These are phyloP conservation scores for Trifolium repens DNA, from an alignment of 306 rosid species.

Conservation along the genomic window DNA sequence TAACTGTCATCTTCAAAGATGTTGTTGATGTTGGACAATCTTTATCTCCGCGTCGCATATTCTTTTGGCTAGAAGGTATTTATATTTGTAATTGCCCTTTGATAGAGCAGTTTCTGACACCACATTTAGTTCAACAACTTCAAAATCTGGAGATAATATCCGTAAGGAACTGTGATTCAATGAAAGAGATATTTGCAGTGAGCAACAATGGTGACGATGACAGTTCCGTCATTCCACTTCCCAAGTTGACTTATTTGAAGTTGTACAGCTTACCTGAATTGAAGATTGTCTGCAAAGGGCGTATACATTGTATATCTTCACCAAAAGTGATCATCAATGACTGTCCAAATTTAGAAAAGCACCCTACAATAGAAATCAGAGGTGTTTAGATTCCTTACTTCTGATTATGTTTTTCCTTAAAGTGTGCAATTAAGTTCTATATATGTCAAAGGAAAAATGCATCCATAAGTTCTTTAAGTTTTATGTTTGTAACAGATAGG, in stretches of 20 bases:
- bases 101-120: conserved; percentile 30
- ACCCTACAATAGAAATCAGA: background rate
- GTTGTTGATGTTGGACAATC: background rate
- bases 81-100: background rate
- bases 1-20: background rate
- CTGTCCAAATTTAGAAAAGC: background rate
- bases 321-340: background rate
- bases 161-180: fast-evolving
- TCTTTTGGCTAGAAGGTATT: conserved; percentile 25
- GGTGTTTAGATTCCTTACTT: too few species aligned
- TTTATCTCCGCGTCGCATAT: background rate
- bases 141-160: background rate
- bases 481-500: too few species aligned
- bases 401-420: too few species aligned
- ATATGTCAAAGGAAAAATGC: too few species aligned
- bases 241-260: background rate
- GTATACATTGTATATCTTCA: background rate
- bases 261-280: background rate
- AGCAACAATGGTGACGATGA: background rate
- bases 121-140: background rate
- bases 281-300: conserved; percentile 6
- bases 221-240: background rate
- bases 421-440: too few species aligned
- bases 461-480: too few species aligned
- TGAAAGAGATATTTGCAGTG: conserved; percentile 18